Conservation (phyloP, 108 stramenopile genomes). For the Schizochytrium sp. region DNA sequence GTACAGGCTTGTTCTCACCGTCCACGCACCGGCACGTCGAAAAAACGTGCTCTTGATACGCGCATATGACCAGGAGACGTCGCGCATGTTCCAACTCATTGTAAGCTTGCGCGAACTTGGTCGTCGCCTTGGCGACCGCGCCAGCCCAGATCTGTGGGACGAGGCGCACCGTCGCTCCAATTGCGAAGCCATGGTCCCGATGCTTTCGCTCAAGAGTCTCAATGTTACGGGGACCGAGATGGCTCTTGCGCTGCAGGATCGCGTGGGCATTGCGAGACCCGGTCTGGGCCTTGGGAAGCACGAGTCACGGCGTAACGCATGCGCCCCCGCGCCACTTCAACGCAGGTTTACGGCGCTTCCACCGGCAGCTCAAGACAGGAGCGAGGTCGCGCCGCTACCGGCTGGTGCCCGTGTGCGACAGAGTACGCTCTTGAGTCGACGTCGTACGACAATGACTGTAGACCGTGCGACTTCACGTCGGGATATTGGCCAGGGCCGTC, state of each 20-base stretch:
- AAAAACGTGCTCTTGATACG: not conserved
- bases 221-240: not conserved
- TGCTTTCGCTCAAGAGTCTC: not conserved
- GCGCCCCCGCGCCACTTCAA: not conserved
- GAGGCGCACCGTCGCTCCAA: not conserved
- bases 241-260: not conserved
- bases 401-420: not conserved
- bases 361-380: too few species aligned
- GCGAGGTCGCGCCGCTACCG: too few species aligned
- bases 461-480: not conserved
- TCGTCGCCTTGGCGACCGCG: not conserved
- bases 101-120: not conserved
- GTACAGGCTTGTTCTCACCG: not conserved
- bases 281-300: not conserved
- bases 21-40: not conserved
- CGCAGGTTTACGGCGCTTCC: not conserved
- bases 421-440: not conserved
- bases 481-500: not conserved
- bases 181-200: not conserved
- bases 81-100: not conserved
- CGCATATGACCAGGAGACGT: not conserved
- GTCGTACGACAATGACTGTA: not conserved
- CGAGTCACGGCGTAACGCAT: not conserved
- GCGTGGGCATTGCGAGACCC: not conserved
- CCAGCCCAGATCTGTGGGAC: not conserved